Evolutionary conservation across 2,329 filamentous ascomycete species (phyloP).

Genomic region (Sporothrix brasiliensis): DNA sequence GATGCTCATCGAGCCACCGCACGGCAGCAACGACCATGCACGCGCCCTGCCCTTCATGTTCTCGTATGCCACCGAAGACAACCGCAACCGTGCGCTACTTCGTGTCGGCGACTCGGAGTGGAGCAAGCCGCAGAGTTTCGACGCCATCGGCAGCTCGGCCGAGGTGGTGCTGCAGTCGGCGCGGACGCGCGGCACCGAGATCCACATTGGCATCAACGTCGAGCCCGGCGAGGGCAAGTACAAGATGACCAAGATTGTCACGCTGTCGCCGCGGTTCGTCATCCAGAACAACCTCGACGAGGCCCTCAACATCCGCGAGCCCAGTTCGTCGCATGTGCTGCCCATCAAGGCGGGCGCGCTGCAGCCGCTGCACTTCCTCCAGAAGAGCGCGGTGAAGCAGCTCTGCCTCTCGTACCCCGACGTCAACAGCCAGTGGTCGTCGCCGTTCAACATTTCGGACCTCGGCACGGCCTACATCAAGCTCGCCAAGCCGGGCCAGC

Average conservation of each 20-base stretch:
- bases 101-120: conserved; percentile 88
- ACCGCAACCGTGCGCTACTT: conserved; percentile 84
- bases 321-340: conserved; percentile 84
- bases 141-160: conserved; percentile 90
- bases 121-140: conserved; percentile 98
- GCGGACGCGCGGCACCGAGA: conserved; percentile 68
- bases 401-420: conserved; percentile 90
- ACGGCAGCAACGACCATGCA: conserved; percentile 51
- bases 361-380: conserved; percentile 85
- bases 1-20: conserved; percentile 49
- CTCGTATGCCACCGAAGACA: conserved; percentile 84
- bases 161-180: conserved; percentile 81
- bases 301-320: conserved; percentile 86
- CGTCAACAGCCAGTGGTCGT: conserved; percentile 95
- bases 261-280: conserved; percentile 87
- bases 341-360: conserved; percentile 76
- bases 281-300: conserved; percentile 91
- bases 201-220: conserved; percentile 87
- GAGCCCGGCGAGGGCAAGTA: conserved; percentile 95
- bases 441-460: conserved; percentile 96
- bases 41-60: conserved; percentile 94
- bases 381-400: conserved; percentile 81
- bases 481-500: conserved; percentile 84
- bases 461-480: conserved; percentile 92
- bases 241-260: conserved; percentile 94